Percentiles rank a stretch among this genome's conserved stretches.
These are phyloP conservation scores for Cladophialophora chaetospira DNA, from an alignment of 2,329 filamentous ascomycete species.

Conservation along the genomic window DNA sequence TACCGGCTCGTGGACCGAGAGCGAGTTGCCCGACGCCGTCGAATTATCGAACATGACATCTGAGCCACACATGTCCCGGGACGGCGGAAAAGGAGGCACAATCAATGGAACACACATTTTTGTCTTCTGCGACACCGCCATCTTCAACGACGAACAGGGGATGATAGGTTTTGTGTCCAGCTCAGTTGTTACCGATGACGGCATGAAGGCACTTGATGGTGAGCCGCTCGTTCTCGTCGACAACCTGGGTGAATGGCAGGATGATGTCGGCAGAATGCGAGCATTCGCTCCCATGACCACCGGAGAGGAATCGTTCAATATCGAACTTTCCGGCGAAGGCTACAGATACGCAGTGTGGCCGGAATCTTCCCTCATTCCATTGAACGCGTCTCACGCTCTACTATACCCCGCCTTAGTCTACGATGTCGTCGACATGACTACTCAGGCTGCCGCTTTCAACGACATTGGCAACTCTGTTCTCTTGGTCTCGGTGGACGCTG, in stretches of 20 bases:
- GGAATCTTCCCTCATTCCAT: constrained; percentile 37
- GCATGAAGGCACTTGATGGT: constrained; percentile 35
- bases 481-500: constrained; percentile 33
- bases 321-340: constrained; percentile 36
- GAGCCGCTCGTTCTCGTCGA: constrained; percentile 35
- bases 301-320: constrained; percentile 38
- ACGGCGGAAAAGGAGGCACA: constrained; percentile 39
- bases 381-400: constrained; percentile 34
- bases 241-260: constrained; percentile 38
- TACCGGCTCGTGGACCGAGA: constrained; percentile 32
- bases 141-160: constrained; percentile 32
- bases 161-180: constrained; percentile 38
- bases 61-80: constrained; percentile 36
- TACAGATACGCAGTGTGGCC: constrained; percentile 40
- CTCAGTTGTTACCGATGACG: constrained; percentile 36
- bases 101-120: constrained; percentile 39
- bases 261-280: constrained; percentile 37
- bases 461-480: constrained; percentile 36
- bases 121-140: constrained; percentile 39
- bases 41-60: constrained; percentile 25
- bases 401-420: constrained; percentile 39
- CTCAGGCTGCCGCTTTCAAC: constrained; percentile 34
- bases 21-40: constrained; percentile 21
- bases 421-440: constrained; percentile 35
- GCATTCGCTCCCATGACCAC: constrained; percentile 37